These are phyloP conservation scores for Pseudonitzschia pungens DNA, from an alignment of 108 stramenopile genomes.

Conservation along the genomic window DNA sequence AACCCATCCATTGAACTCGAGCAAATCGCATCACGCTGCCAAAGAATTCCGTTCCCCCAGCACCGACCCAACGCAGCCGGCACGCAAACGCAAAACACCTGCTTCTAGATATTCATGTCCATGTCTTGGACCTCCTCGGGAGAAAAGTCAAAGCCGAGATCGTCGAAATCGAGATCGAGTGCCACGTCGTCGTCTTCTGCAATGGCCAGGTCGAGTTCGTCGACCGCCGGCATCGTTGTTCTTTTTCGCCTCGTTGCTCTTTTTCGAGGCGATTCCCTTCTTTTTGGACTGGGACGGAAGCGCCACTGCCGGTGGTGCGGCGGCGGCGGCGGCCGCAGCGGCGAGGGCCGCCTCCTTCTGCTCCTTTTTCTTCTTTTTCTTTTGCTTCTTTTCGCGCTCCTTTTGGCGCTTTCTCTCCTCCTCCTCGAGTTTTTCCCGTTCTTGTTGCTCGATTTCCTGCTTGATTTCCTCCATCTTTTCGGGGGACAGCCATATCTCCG, in stretches of 20 bases:
- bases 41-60: too few relatives aligned
- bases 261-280: conserved; percentile 55
- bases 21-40: too few relatives aligned
- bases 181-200: conserved; percentile 56
- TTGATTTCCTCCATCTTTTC: conserved; percentile 46
- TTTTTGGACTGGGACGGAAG: conserved; percentile 60
- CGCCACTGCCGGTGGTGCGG: conserved; percentile 33
- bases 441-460: conserved; percentile 26
- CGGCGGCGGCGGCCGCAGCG: conserved; percentile 31
- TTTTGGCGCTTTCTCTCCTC: conserved; percentile 32
- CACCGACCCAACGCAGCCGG: too few relatives aligned
- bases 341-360: conserved; percentile 25
- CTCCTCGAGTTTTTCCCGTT: conserved; percentile 38
- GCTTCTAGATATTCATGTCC: too few relatives aligned
- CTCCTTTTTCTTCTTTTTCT: conserved; percentile 32
- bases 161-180: conserved; percentile 38
- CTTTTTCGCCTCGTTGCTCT: conserved; percentile 36
- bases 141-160: conserved; percentile 62
- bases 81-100: too few relatives aligned
- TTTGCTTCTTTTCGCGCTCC: conserved; percentile 33
- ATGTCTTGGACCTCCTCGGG: too few relatives aligned
- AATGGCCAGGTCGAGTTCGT: conserved; percentile 51
- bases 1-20: too few relatives aligned
- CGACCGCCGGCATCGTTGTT: conserved; percentile 43
- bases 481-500: conserved; percentile 78